A percentile compares a stretch with the other conserved stretches of the same genome.
Conservation (phyloP, 345 rosid genomes). For the Arabis hirsuta region DNA sequence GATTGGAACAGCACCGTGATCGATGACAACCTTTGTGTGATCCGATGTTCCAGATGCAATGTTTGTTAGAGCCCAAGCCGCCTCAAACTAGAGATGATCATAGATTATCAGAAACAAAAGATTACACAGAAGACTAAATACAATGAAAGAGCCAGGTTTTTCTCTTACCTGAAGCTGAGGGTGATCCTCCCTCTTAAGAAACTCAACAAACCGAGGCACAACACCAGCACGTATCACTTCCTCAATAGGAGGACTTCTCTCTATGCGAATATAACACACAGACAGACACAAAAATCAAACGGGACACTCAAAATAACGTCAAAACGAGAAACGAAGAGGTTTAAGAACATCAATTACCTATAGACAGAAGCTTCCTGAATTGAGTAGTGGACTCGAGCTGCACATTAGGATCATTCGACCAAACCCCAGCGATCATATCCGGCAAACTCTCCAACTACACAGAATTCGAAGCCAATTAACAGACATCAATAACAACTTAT, state of each 20-base stretch:
- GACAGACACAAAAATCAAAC: neutral
- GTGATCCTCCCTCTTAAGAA: slow-evolving; percentile 70
- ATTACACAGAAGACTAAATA: neutral
- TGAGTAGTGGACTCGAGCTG: slow-evolving; percentile 90
- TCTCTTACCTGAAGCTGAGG: slow-evolving; percentile 79
- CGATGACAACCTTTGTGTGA: slow-evolving; percentile 84
- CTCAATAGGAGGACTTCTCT: slow-evolving; percentile 84
- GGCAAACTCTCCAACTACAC: slow-evolving; percentile 83
- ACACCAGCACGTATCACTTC: slow-evolving; percentile 82
- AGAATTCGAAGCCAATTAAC: neutral
- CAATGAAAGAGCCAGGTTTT: neutral
- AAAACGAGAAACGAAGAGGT: neutral
- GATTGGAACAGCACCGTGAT: slow-evolving; percentile 78
- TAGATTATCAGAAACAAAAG: slow-evolving; percentile 1
- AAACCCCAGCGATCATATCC: slow-evolving; percentile 69
- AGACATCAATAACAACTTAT: neutral
- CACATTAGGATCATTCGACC: slow-evolving; percentile 54
- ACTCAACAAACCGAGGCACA: slow-evolving; percentile 90
- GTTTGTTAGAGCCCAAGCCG: slow-evolving; percentile 94
- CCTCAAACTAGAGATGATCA: slow-evolving; percentile 68
- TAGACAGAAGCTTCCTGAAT: slow-evolving; percentile 82
- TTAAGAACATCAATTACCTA: slow-evolving; percentile 49
- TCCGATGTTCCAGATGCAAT: slow-evolving; percentile 96
- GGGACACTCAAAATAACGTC: neutral
- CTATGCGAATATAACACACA: slow-evolving; percentile 41